These are phyloP conservation scores for Xylaria palmicola DNA, from an alignment of 495 filamentous ascomycete genomes.

Conservation along the genomic window DNA sequence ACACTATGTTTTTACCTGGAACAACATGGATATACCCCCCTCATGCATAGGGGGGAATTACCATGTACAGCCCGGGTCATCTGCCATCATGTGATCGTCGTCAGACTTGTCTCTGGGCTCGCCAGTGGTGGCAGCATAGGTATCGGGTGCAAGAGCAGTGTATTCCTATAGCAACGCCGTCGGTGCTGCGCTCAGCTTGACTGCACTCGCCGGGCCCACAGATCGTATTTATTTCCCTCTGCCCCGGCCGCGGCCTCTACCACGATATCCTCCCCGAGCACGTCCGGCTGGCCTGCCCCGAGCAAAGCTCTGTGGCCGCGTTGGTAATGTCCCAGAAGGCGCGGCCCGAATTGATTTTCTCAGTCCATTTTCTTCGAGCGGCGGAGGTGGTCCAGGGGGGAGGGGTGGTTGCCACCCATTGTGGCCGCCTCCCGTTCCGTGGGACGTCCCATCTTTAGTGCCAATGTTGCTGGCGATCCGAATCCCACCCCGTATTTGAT, in stretches of 20 bases:
- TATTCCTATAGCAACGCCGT: no score
- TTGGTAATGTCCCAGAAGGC: slow-evolving; percentile 20
- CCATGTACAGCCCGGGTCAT: no score
- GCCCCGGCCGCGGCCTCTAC: slow-evolving; percentile 26
- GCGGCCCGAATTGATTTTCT: slow-evolving; percentile 18
- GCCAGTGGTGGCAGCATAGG: no score
- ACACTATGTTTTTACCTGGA: no score
- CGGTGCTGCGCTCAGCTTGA: background rate
- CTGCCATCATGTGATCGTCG: background rate
- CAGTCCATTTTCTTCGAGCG: background rate
- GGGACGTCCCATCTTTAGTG: slow-evolving; percentile 4
- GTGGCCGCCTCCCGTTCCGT: background rate
- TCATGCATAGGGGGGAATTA: no score
- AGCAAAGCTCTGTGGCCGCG: slow-evolving; percentile 17
- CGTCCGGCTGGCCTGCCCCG: slow-evolving; percentile 7
- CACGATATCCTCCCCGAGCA: slow-evolving; percentile 16
- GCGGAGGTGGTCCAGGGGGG: slow-evolving; percentile 28
- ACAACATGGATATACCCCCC: no score
- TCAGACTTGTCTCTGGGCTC: background rate
- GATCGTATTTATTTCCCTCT: slow-evolving; percentile 22
- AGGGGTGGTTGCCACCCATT: slow-evolving; percentile 24
- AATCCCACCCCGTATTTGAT: slow-evolving; percentile 26
- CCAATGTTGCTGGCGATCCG: slow-evolving; percentile 31
- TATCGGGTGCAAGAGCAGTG: no score
- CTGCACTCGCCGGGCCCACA: background rate